Evolutionary conservation across 371 early-diverging fungal genomes (phyloP), one percentile per base, ranked within the genome.

Genomic region (Paramicrosporidium saccamoebae): DNA sequence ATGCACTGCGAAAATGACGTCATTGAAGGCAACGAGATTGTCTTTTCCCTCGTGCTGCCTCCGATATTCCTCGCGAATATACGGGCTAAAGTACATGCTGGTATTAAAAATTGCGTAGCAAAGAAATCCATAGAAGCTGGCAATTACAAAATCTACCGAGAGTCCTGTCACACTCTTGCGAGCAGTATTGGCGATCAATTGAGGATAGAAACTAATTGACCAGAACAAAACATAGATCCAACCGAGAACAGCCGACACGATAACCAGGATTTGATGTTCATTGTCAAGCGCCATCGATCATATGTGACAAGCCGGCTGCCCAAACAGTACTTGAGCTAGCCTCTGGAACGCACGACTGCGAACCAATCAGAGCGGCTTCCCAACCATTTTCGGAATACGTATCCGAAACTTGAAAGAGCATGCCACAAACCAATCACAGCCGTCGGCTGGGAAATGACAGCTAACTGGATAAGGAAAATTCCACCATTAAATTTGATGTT

Each of bases 1-100:
- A 41, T 88, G 84, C 12, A 58, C 40, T 3, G 72, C 54, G 41
- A 88, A 88, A 13, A 65, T 44, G 16, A 81, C 64, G 44, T 88
- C 90, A 30, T 84, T 79, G 27, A 58, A 42, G 12, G 62, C 57
- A 2, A 86, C 71, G 11, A 74, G 42, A 28, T 60, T 64, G 3
- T 50, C 48, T n/a, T 48, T 50, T 2, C 56, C 61, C 14, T 52
- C 34, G 27, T 73, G 53, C 12, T 73, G 58, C 19, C 43, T 39
- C 16, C 39, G 52, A 41, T 75, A 77, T 41, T 79, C 57, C n/a
- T 63, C 52, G 20, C 59, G 61, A 6, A 72, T 54, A 12, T 39
- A 36, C 7, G 44, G 33, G 40, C 50, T 59, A 24, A 48, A 59
- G 37, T 46, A 73, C 25, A 78, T 64, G 3, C 56, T 37, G 3